A percentile compares a stretch with the other conserved stretches of the same genome.
Conservation (phyloP, 1,139 yeast species). For the Kodamaea fungicola region DNA sequence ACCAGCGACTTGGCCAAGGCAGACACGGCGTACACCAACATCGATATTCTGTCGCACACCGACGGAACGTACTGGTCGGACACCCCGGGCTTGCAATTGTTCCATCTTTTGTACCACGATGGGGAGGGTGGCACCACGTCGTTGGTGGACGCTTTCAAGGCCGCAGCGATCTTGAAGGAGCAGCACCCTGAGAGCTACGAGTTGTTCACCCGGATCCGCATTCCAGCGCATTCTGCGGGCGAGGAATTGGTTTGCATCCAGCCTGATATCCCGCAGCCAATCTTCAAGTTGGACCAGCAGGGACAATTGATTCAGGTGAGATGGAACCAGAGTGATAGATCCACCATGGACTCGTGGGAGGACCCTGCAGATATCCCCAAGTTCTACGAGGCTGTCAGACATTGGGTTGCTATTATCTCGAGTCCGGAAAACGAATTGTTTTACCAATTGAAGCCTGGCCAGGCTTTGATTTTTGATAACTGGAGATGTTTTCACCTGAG, state of each 20-base stretch:
- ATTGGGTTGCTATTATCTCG: constrained; percentile 56
- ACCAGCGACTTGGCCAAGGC: constrained; percentile 68
- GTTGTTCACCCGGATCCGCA: constrained; percentile 46
- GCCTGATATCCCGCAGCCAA: constrained; percentile 59
- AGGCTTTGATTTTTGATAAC: constrained; percentile 67
- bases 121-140: constrained; percentile 77
- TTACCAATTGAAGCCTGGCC: constrained; percentile 64
- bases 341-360: constrained; percentile 59
- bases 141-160: constrained; percentile 64
- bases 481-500: constrained; percentile 78
- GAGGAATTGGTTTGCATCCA: constrained; percentile 66
- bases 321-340: constrained; percentile 75
- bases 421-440: constrained; percentile 52
- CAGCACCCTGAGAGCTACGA: constrained; percentile 55
- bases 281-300: constrained; percentile 52
- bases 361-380: constrained; percentile 52
- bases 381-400: constrained; percentile 58
- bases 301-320: constrained; percentile 64
- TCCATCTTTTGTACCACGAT: constrained; percentile 63
- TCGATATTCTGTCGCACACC: constrained; percentile 66
- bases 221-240: constrained; percentile 80
- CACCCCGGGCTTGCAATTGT: constrained; percentile 71
- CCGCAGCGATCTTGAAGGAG: constrained; percentile 50
- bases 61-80: constrained; percentile 82
- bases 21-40: constrained; percentile 73